phyloP scores from a whole-genome alignment of 768 basidiomycete genomes.

The Pulveroboletus sp. region DNA sequence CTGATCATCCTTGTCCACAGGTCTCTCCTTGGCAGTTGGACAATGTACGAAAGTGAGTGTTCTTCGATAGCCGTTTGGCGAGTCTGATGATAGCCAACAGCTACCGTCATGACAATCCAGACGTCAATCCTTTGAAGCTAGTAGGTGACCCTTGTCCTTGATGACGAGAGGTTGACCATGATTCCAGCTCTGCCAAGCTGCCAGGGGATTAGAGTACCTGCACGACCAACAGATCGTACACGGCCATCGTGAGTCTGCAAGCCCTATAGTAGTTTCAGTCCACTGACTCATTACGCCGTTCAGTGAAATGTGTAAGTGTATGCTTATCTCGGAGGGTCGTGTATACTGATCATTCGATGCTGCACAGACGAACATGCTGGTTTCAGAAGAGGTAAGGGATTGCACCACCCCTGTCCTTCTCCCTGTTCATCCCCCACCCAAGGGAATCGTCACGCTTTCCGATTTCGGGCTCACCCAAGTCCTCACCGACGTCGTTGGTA shows the following conservation, averaged over 20 bases:
- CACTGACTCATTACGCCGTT: conserved; percentile 2
- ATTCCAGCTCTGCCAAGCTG: conserved; percentile 49
- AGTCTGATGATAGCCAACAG: conserved; percentile 25
- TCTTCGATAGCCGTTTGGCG: not conserved
- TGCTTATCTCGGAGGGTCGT: not conserved
- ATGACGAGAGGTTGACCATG: not conserved
- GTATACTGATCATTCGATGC: conserved; percentile 2
- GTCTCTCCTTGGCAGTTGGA: conserved; percentile 64
- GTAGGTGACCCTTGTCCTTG: conserved; percentile 28
- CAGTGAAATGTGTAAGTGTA: conserved; percentile 60
- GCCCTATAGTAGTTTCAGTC: not conserved
- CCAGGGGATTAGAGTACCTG: conserved; percentile 55
- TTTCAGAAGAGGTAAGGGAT: conserved; percentile 43
- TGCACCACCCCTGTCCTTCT: not conserved
- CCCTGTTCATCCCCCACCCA: not conserved
- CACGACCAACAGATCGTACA: conserved; percentile 53
- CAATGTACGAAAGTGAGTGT: conserved; percentile 49
- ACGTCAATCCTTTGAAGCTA: conserved; percentile 40
- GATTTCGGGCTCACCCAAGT: conserved; percentile 67
- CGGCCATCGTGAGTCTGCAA: conserved; percentile 51
- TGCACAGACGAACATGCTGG: conserved; percentile 54
- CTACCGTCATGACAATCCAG: conserved; percentile 37
- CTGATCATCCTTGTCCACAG: conserved; percentile 26
- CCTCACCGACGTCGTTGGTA: conserved; percentile 56
- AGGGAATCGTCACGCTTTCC: conserved; percentile 56